phyloP scores from a whole-genome alignment of 208 protist genomes.

The Leishmania amazonensis region DNA sequence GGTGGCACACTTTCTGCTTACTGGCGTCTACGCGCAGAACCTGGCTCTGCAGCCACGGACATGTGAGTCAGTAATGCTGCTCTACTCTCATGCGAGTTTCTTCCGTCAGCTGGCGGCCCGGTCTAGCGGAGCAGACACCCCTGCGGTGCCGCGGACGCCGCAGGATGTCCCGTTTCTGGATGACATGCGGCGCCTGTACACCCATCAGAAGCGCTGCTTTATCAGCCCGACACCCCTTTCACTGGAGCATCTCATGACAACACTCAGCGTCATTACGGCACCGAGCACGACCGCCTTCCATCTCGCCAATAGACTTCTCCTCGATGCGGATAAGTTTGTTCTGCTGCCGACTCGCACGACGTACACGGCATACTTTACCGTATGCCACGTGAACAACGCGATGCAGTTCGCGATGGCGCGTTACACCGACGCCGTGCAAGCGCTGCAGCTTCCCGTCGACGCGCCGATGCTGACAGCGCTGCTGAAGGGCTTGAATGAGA shows the following conservation, averaged over 20 bases:
- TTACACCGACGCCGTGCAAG: constrained; percentile 61
- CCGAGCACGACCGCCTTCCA: constrained; percentile 56
- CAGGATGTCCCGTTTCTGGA: constrained; percentile 62
- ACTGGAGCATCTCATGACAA: constrained; percentile 80
- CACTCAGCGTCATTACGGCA: constrained; percentile 40
- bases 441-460: constrained; percentile 72
- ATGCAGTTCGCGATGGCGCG: constrained; percentile 77
- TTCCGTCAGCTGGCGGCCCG: constrained; percentile 30
- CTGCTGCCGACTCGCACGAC: constrained; percentile 82
- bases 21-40: constrained; percentile 48
- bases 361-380: constrained; percentile 78
- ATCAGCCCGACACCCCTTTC: constrained; percentile 66
- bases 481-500: constrained; percentile 75
- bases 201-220: constrained; percentile 62
- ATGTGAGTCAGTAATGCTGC: constrained; percentile 61
- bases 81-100: constrained; percentile 71
- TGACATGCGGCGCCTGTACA: constrained; percentile 78
- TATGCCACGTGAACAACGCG: constrained; percentile 74
- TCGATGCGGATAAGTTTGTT: constrained; percentile 82
- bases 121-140: neutral
- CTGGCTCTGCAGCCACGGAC: constrained; percentile 58
- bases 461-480: constrained; percentile 76
- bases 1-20: constrained; percentile 44
- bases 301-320: constrained; percentile 69
- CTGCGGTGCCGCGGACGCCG: constrained; percentile 10